Evolutionary conservation across 2,329 filamentous ascomycete genomes (phyloP), one percentile per base, ranked within the genome.

Genomic region (Ophiostoma populinum): DNA sequence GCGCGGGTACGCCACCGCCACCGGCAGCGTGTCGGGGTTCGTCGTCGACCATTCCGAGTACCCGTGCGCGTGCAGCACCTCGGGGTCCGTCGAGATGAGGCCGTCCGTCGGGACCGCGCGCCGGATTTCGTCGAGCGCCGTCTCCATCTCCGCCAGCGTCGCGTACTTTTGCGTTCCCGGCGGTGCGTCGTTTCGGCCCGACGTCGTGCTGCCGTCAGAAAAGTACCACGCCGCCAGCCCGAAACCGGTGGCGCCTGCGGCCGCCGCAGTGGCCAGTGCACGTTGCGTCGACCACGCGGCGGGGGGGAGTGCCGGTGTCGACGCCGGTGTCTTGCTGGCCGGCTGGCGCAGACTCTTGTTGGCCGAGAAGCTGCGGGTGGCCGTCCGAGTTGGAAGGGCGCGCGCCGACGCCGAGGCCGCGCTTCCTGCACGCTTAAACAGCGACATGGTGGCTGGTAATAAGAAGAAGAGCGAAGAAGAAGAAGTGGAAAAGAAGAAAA

Each of bases 1-100:
- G 30, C 66, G 65, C 3, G 72, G 72, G 45, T 76, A 77, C 2
- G 67, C 70, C 22, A 77, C 72, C 2, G 72, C 72, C 7, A 76
- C 69, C 0, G 72, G 72, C 11, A 75, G 57, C 3, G 56, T 57
- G 18, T 74, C 66, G 1, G 68, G 63, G 47, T 77, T 76, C 13
- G 59, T 61, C 0, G 69, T 66, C 2, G 71, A 75, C 72, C 72
- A 77, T 46, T 73, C 69, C 3, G 72, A 77, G 50, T 75, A 76
- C n/a, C 72, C 72, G 45, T 77, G 72, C 5, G 60, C 58, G 28
- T 61, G 59, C 27, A 77, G 54, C 43, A 75, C 70, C 11, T 77
- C 72, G 0, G 68, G 60, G 37, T 77, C 72, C 0, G 60, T 73
- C 8, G 69, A 75, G 25, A 77, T 67, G 30, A 71, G 62, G 40